Evolutionary conservation across 371 early-diverging fungal genomes (phyloP).

Genomic region (Polyrhizophydium stewartii): DNA sequence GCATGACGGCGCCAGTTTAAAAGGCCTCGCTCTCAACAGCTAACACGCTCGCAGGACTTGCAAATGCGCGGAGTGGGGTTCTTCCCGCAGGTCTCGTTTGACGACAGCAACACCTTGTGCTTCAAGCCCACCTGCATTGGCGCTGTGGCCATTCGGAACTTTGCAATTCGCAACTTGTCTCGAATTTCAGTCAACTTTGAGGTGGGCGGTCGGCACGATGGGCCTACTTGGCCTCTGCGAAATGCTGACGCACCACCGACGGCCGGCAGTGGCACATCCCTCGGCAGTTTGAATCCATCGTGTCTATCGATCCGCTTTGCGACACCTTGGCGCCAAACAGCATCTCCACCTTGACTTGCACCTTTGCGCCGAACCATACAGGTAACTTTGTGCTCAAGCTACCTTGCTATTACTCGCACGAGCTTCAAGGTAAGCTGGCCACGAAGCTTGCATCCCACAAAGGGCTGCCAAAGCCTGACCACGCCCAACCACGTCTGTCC

Average conservation of each 20-base stretch:
- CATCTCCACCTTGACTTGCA: conserved; percentile 19
- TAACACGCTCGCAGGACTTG: conserved; percentile 17
- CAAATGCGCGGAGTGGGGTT: conserved; percentile 35
- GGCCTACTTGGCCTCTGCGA: neutral
- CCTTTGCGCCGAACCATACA: conserved; percentile 29
- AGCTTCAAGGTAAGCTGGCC: conserved; percentile 7
- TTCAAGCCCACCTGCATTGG: conserved; percentile 43
- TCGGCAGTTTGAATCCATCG: conserved; percentile 24
- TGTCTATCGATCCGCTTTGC: conserved; percentile 27
- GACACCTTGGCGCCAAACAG: conserved; percentile 29
- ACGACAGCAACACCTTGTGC: conserved; percentile 25
- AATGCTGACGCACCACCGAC: too few relatives aligned
- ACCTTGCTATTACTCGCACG: conserved; percentile 40
- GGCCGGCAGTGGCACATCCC: conserved; percentile 38
- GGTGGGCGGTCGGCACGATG: conserved; percentile 8
- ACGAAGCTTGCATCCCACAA: neutral
- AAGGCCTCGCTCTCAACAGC: neutral
- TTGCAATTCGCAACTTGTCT: conserved; percentile 29
- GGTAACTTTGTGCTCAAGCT: conserved; percentile 28
- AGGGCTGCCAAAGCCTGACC: too few relatives aligned
- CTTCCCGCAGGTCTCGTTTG: conserved; percentile 31
- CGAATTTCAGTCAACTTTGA: conserved; percentile 30
- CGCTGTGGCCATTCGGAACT: conserved; percentile 18
- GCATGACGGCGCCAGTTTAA: neutral
- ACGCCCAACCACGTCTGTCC: neutral